Evolutionary conservation across 2,329 filamentous ascomycete genomes (phyloP).

Genomic region (Epichloe gansuensis): DNA sequence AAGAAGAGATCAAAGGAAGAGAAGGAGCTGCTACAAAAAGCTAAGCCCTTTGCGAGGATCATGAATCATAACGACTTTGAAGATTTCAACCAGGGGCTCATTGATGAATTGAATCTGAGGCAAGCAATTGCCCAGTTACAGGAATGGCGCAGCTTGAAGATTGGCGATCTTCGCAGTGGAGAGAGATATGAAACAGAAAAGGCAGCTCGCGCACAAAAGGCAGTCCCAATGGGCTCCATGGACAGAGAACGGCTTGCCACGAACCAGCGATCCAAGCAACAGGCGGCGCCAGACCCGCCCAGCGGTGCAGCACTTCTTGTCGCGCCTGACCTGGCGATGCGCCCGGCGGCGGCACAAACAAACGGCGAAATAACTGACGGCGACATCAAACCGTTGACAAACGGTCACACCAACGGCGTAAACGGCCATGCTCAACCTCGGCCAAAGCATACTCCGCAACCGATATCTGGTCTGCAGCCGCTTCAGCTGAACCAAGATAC

Average conservation of each 20-base stretch:
- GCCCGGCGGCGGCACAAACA: constrained; percentile 28
- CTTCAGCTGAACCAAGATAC: constrained; percentile 62
- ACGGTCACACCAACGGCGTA: constrained; percentile 16
- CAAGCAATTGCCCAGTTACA: constrained; percentile 84
- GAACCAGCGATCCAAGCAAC: constrained; percentile 55
- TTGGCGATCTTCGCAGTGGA: constrained; percentile 72
- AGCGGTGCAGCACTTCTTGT: constrained; percentile 65
- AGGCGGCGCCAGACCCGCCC: constrained; percentile 53
- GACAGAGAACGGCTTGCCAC: constrained; percentile 68
- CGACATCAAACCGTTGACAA: constrained; percentile 14
- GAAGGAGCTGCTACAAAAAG: constrained; percentile 77
- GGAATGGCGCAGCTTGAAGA: constrained; percentile 79
- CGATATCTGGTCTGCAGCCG: constrained; percentile 48
- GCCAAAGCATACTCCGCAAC: constrained; percentile 41
- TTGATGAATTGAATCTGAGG: constrained; percentile 83
- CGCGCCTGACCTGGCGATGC: constrained; percentile 63
- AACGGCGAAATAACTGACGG: constrained; percentile 32
- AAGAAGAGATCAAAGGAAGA: constrained; percentile 97
- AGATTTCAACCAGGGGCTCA: constrained; percentile 66
- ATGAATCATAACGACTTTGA: constrained; percentile 93
- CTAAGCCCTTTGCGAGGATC: constrained; percentile 91
- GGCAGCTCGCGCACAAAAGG: constrained; percentile 55
- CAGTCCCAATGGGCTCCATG: constrained; percentile 64
- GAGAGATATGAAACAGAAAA: constrained; percentile 93
- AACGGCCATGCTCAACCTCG: constrained; percentile 25